Evolutionary conservation across 345 rosid species (phyloP), one percentile per base, ranked within the genome.

Genomic region (Leavenworthia alabamica): DNA sequence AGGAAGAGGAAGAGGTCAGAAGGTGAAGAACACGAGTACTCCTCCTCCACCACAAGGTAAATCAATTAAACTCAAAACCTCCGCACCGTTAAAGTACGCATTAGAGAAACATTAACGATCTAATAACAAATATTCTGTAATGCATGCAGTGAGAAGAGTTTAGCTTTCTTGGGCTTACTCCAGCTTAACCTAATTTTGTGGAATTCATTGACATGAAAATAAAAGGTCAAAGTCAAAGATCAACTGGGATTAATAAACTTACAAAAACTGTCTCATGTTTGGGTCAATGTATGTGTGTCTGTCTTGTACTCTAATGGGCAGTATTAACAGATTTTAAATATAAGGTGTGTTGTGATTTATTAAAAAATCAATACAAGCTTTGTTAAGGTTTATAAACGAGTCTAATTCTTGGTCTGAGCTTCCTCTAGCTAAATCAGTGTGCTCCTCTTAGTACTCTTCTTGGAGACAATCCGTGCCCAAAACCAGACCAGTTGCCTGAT

Each of bases 1-100:
- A 74, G 80, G 52, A 80, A 83, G 72, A 71, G 87, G 77, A 85
- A 83, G 72, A 78, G 82, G 13, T 54, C 22, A 13, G 13, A 3
- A 44, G 63, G 3, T 16, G 83, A 35, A 11, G 78, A 66, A 9
- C 74, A 71, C 2, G 82, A 81, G 48, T 17, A 60, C 4, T 37
- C 16, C 41, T 37, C 16, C 41, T 39, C 53, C 32, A 7, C 50
- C 31, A 31, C 50, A 36, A 63, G 69, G 64, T 62, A n/a, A 36
- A 15, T 36, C 2, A 36, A 12, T 47, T 11, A 45, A 16, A 33
- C 15, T 33, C 9, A 35, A 16, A 24, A 5, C 2, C 4, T 10
- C 43, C 4, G 36, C 43, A 36, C 56, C 26, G 13, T 36, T 48
- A 24, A 39, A 39, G 2, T 17, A 8, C n/a, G n/a, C 13, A 62